These are phyloP conservation scores for Furcasterigmium furcatum DNA, from an alignment of 2,329 filamentous ascomycete genomes.

Conservation along the genomic window DNA sequence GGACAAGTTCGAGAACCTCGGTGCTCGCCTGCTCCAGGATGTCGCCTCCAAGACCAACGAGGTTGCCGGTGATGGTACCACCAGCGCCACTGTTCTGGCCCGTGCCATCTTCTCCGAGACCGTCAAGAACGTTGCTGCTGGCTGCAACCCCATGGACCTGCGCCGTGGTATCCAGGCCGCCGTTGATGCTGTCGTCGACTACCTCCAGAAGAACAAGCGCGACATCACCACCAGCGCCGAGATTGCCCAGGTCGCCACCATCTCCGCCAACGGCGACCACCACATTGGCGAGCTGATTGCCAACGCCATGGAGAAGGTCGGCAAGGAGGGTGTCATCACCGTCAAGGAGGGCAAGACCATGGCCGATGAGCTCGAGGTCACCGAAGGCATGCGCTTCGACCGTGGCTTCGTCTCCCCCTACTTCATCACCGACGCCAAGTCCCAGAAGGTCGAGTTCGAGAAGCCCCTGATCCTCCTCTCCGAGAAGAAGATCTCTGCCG, in stretches of 20 bases:
- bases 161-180: constrained; percentile 95
- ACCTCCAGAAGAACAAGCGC: constrained; percentile 91
- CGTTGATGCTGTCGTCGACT: constrained; percentile 91
- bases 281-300: constrained; percentile 96
- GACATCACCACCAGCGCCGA: constrained; percentile 97
- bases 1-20: constrained; percentile 99
- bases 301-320: constrained; percentile 99
- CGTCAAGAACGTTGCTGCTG: constrained; percentile 98
- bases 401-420: constrained; percentile 97
- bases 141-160: constrained; percentile 99
- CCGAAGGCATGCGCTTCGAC: constrained; percentile 99
- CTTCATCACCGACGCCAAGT: constrained; percentile 99
- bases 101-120: constrained; percentile 99
- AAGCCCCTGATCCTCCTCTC: constrained; percentile 98
- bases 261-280: constrained; percentile 93
- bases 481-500: constrained; percentile 99
- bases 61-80: constrained; percentile 96
- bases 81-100: constrained; percentile 93
- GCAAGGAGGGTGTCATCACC: constrained; percentile 99
- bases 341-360: constrained; percentile 99
- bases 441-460: constrained; percentile 99
- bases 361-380: constrained; percentile 95
- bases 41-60: constrained; percentile 99
- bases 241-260: constrained; percentile 97
- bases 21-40: constrained; percentile 93